phyloP scores from a whole-genome alignment of 2,329 filamentous ascomycete species.

The Plenodomus lindquistii region DNA sequence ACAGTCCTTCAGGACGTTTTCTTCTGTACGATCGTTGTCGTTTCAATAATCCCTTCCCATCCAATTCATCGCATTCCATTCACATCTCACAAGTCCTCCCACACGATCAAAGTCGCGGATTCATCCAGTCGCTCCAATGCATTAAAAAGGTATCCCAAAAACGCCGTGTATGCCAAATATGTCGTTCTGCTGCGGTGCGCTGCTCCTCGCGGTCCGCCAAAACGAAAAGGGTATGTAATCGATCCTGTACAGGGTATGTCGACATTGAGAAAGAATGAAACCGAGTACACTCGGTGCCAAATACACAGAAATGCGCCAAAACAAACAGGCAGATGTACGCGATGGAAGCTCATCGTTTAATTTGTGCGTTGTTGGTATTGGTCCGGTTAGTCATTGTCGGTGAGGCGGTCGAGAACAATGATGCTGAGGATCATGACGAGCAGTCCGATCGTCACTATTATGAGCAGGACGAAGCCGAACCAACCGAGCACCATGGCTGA shows the following conservation, averaged over 20 bases:
- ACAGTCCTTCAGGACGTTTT: slow-evolving; percentile 27
- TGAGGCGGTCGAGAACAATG: slow-evolving; percentile 69
- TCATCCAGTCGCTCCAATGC: slow-evolving; percentile 15
- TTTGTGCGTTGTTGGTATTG: neutral
- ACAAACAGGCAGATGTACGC: slow-evolving; percentile 6
- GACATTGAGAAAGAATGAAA: slow-evolving; percentile 22
- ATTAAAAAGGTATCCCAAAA: slow-evolving; percentile 15
- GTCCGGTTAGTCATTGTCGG: slow-evolving; percentile 44
- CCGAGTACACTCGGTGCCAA: slow-evolving; percentile 33
- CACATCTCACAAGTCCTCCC: slow-evolving; percentile 6
- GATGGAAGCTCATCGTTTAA: neutral
- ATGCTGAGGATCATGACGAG: slow-evolving; percentile 97
- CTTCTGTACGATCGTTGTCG: slow-evolving; percentile 14
- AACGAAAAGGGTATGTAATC: slow-evolving; percentile 39
- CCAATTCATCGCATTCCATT: slow-evolving; percentile 3
- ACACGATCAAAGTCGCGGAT: neutral
- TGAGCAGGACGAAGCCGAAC: slow-evolving; percentile 92
- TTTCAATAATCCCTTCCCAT: slow-evolving; percentile 10
- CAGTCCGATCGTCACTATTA: slow-evolving; percentile 92
- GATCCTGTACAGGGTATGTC: slow-evolving; percentile 1
- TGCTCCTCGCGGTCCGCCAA: slow-evolving; percentile 20
- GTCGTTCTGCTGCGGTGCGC: slow-evolving; percentile 29
- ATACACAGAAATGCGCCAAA: slow-evolving; percentile 24
- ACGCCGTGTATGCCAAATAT: slow-evolving; percentile 39
- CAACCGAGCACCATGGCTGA: slow-evolving; percentile 96